Base-by-base conservation (phyloP, 2,329 filamentous ascomycete species). In the Penicillium capsulatum region DNA sequence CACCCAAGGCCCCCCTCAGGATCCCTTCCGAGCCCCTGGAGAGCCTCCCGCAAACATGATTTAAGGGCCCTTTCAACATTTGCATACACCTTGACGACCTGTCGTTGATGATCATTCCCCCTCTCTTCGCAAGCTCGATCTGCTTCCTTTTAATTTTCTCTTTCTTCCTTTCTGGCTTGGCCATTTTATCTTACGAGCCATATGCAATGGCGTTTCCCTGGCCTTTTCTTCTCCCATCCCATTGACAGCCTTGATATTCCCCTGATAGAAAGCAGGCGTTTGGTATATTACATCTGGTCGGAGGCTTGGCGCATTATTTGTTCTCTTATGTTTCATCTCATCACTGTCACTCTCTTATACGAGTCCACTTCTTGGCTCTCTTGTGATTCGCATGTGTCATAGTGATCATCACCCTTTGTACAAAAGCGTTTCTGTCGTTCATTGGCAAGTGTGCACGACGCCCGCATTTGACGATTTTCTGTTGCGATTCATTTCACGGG, bases 251-350 rank as follows among this genome's bases (percentile, higher is more conserved):
- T 54, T 47, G 54, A 54, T 62, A 64, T 65, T 62, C 61, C 47
- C 59, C 55, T 55, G 46, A 66, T 65, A 64, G 60, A 64, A 60
- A 55, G 50, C 52, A 48, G 59, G 61, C 59, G 64, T 64, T 59
- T 53, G 56, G 59, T 61, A 55, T 63, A 53, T 48, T 58, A 47
- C 50, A 43, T 42, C 40, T 38, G 50, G 53, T 39, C 45, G 60
- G 59, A 57, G 55, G 56, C 46, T 52, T 37, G 60, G 61, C 58
- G 59, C 60, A 55, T 54, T 43, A 51, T 45, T 48, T 39, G 46
- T 42, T 29, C 35, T 48, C 42, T 27, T 35, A 8, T 28, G 26
- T 41, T 43, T 44, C 31, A 31, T 42, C 39, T 41, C 17, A 44
- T 41, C 32, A 38, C 40, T 16, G 27, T 20, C 34, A 28, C 34